Evolutionary conservation across 2,329 filamentous ascomycete genomes (phyloP), one percentile per base, ranked within the genome.

Genomic region (Stachybotrys chartarum): DNA sequence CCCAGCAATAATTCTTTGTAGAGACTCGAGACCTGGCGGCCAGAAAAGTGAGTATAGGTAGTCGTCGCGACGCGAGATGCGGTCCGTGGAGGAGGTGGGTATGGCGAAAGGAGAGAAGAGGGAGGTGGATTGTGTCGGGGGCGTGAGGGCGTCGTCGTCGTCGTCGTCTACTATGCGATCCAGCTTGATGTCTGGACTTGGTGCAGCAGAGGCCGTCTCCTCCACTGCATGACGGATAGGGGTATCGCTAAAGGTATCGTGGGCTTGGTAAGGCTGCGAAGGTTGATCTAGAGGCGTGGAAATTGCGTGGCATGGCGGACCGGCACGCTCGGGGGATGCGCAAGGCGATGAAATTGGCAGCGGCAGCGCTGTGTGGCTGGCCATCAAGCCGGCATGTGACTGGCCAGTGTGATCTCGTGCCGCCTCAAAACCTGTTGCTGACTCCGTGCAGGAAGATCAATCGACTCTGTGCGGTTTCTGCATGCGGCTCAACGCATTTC

Each of bases 131-230:
- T n/a, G 50, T 59, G 56, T 53, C 62, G 61, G 58, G 58, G 60
- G 50, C 51, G 57, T 61, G 51, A 48, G 58, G 57, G 61, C 50
- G 50, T 55, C 56, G 53, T 57, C 51, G 50, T 55, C 56, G 53
- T 57, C 51, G 54, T 56, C 48, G 60, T 64, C 63, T 55, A 74
- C 70, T 79, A 78, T 73, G 67, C 78, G 70, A 79, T 84, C 82
- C 81, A 84, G 78, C 69, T 72, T 82, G 78, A 77, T 70, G 63
- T 65, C 64, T 60, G 64, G 66, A 64, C 70, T 62, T 66, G 70
- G 71, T 77, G 78, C 78, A 76, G 78, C 76, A 78, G 81, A 82
- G 79, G 70, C 64, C 61, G 66, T 72, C 77, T 80, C 80, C 69
- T 67, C 68, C 77, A 75, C 82, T 75, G 78, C 82, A 85, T 84